Conservation (phyloP, 164 flowering plant genomes). For the Protea cynaroides region DNA sequence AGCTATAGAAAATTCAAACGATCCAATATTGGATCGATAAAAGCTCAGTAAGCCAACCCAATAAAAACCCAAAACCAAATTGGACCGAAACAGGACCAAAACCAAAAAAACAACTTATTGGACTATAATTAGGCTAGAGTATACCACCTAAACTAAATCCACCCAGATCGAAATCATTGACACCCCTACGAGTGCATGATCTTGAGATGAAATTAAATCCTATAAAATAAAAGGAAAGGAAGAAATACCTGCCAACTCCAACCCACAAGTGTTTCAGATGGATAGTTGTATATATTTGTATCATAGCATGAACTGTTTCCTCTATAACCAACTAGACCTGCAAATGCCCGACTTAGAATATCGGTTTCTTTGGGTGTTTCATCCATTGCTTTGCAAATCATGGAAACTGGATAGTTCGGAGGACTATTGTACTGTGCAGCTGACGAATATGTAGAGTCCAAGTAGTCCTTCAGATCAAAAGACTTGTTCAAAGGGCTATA, state of each 20-base stretch:
- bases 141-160: too few relatives aligned
- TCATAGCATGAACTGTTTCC: constrained; percentile 17
- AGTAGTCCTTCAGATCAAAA: constrained; percentile 21
- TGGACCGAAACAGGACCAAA: too few relatives aligned
- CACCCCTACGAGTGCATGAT: too few relatives aligned
- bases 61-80: too few relatives aligned
- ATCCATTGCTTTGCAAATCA: constrained; percentile 34
- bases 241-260: constrained; percentile 18
- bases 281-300: background rate
- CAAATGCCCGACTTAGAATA: constrained; percentile 23
- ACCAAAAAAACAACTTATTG: too few relatives aligned
- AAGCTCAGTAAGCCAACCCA: too few relatives aligned
- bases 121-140: too few relatives aligned
- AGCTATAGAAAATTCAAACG: too few relatives aligned
- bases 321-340: constrained; percentile 20
- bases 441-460: constrained; percentile 9
- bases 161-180: too few relatives aligned
- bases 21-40: too few relatives aligned
- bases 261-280: background rate
- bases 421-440: constrained; percentile 37
- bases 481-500: constrained; percentile 24
- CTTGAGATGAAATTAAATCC: too few relatives aligned
- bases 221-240: too few relatives aligned
- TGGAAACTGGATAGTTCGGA: constrained; percentile 16
- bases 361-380: constrained; percentile 20